Base-by-base conservation (phyloP, 192 early-diverging fungal species). In the Coemansia sp. region DNA sequence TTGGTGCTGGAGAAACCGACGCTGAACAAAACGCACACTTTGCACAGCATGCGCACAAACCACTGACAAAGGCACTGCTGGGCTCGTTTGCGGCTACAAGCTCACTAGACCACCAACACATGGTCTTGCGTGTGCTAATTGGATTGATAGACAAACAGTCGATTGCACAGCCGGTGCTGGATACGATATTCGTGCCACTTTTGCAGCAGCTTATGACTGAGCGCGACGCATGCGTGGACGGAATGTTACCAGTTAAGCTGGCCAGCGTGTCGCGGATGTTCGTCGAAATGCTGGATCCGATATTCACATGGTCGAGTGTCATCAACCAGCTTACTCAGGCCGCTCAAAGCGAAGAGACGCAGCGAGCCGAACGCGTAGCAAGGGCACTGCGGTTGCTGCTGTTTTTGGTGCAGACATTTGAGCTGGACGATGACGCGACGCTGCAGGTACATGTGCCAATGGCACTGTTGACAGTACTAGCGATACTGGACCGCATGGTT, bases 211-310 rank as follows among this genome's bases (percentile, higher is more conserved):
- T 94, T n/a, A 83, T 89, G 36, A 56, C 81, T 11, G 79, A 88
- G 50, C 64, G 64, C 31, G 67, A 69, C 15, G 36, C 46, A 6
- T 50, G 66, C n/a, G 4, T 49, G 2, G 70, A 71, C 40, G 28
- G 47, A 10, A 38, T 56, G 10, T 51, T 76, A 42, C 57, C 73
- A 1, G 73, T 65, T 14, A 66, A 90, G 84, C 73, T 94, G 20
- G 78, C 89, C 17, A 91, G 92, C 70, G 89, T 90, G 12, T 91
- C 90, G 1, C 89, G 87, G 28, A 94, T 94, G 93, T 91, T 93
- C 75, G 72, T 97, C 22, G 91, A 94, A 60, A 89, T 92, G 87
- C 80, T 93, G n/a, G 90, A 94, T 38, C 91, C 94, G 5, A 88
- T 87, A 56, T 67, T 91, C n/a, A 85, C 92, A 11, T 95, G 93